Evolutionary conservation across 768 basidiomycete genomes (phyloP), one percentile per base, ranked within the genome.

Genomic region (Suillus spraguei): DNA sequence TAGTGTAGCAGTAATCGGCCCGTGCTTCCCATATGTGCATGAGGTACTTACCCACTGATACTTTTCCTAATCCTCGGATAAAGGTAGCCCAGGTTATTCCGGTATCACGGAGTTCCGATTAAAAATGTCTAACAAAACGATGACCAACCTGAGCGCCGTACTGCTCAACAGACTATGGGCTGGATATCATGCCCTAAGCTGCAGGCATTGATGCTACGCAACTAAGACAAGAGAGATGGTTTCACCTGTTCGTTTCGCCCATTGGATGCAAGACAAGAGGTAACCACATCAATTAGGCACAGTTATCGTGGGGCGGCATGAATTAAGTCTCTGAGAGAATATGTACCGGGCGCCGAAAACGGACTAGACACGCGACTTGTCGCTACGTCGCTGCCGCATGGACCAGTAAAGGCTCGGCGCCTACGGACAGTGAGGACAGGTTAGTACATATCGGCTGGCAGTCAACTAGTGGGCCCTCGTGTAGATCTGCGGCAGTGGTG

Each of bases 11-110:
- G 47, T n/a, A 16, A 28, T 10, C 14, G 9, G 28, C 28, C 28
- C 28, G n/a, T 28, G 28, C 55, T 55, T 56, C 55, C 55, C 55
- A 56, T 38, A 28, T 20, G 24, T 49, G 14, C 47, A 49, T 22
- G 47, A 7, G 47, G 14, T 16, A 50, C 47, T 46, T 22, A 46
- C n/a, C 44, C 3, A 22, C 38, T 39, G 5, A 39, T 39, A 39
- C 28, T 28, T 28, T 28, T 28, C 28, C 28, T 28, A 28, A 28
- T 28, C 28, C 28, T 28, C 28, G 28, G n/a, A 28, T 28, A 28
- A 28, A 28, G 4, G 28, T 28, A 28, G 28, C 28, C 28, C 28
- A 28, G 28, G 2, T 28, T 28, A 28, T 28, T 28, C 7, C 47
- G 13, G 47, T 16, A 24, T 49, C 6, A 24, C 14, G 2, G 7